A percentile compares a stretch with the other conserved stretches of the same genome.
Evolutionary conservation across 1,284 basidiomycete species (phyloP).

Genomic region (Ganoderma lucidum): DNA sequence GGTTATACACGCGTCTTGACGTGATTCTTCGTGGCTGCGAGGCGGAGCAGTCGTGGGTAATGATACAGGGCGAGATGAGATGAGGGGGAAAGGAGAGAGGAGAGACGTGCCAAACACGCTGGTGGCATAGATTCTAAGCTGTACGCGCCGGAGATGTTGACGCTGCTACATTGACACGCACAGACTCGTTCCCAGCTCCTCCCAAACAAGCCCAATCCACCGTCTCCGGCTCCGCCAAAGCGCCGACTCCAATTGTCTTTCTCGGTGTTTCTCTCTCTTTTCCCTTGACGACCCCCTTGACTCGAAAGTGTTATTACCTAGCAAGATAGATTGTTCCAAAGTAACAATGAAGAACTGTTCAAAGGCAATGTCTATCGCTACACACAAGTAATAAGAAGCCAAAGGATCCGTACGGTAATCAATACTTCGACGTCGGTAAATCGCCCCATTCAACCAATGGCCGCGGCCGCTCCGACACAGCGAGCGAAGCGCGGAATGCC

Average conservation of each 20-base stretch:
- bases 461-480: conserved; percentile 57
- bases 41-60: not conserved
- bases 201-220: conserved; percentile 13
- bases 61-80: conserved; percentile 7
- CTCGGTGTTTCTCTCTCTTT: not conserved
- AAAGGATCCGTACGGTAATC: conserved; percentile 29
- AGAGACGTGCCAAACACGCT: conserved; percentile 15
- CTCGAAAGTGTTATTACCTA: not conserved
- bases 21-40: conserved; percentile 21
- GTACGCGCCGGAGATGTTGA: conserved; percentile 6
- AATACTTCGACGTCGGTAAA: conserved; percentile 60
- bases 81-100: conserved; percentile 1
- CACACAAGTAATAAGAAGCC: conserved; percentile 14
- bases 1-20: conserved; percentile 23
- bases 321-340: conserved; percentile 10
- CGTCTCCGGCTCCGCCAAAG: not conserved
- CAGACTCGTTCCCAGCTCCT: conserved; percentile 27
- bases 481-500: conserved; percentile 73
- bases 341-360: conserved; percentile 1
- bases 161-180: conserved; percentile 13
- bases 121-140: conserved; percentile 27
- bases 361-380: conserved; percentile 22
- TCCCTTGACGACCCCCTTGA: conserved; percentile 8
- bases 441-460: conserved; percentile 76
- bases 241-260: conserved; percentile 20